These are phyloP conservation scores for Sphaceloma murrayae DNA, from an alignment of 2,329 filamentous ascomycete species.

Conservation along the genomic window DNA sequence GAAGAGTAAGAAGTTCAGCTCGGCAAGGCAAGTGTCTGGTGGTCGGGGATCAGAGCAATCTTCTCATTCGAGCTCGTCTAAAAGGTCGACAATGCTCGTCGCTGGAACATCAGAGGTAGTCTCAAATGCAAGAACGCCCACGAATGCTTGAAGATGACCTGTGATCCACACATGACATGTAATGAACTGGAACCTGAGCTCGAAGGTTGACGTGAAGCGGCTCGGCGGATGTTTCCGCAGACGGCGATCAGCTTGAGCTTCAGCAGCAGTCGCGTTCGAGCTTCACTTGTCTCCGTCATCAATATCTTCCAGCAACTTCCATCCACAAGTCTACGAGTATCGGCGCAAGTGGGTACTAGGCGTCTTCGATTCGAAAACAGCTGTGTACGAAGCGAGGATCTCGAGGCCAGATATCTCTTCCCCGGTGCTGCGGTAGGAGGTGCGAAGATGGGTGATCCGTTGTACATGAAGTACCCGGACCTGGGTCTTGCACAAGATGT, in stretches of 20 bases:
- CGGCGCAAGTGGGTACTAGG: background rate
- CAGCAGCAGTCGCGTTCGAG: background rate
- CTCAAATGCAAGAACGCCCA: background rate
- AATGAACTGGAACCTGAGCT: slow-evolving; percentile 4
- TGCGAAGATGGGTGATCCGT: slow-evolving; percentile 59
- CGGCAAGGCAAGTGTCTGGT: no score
- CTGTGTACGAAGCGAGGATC: no score
- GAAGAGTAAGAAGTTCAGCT: no score
- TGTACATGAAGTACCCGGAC: slow-evolving; percentile 76
- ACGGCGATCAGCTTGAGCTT: slow-evolving; percentile 12
- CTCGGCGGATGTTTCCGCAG: background rate
- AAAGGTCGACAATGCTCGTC: no score
- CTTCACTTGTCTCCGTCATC: slow-evolving; percentile 3
- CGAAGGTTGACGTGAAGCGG: background rate
- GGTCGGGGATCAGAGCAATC: no score
- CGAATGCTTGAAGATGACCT: no score
- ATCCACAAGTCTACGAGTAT: background rate
- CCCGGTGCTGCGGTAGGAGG: background rate
- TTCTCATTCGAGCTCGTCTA: no score
- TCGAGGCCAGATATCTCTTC: no score
- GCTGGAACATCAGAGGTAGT: no score
- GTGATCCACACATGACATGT: no score
- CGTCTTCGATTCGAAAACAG: no score
- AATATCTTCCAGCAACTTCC: no score
- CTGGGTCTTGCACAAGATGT: slow-evolving; percentile 75